Conservation (phyloP, 352 stramenopile species). For the Aphanomyces invadans region DNA sequence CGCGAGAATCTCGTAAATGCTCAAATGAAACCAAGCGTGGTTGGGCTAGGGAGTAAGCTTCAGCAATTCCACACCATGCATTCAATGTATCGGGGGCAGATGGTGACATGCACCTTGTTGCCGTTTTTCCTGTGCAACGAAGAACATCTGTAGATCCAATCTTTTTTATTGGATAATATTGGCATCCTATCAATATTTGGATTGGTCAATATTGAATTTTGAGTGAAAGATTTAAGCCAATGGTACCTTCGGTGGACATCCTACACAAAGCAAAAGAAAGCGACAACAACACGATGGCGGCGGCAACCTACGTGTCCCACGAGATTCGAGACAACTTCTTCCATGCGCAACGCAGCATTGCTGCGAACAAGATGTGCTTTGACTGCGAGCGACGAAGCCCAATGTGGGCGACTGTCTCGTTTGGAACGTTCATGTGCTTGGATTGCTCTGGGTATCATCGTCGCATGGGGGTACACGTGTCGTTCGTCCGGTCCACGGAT, state of each 20-base stretch:
- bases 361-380: conserved; percentile 90
- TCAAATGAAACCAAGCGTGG: too few species aligned
- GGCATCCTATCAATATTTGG: too few species aligned
- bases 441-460: conserved; percentile 93
- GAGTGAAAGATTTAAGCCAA: conserved; percentile 4
- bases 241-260: background rate
- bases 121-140: too few species aligned
- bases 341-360: conserved; percentile 65
- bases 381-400: conserved; percentile 94
- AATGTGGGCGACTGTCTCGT: conserved; percentile 92
- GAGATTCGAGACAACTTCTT: conserved; percentile 78
- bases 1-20: too few species aligned
- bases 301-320: conserved; percentile 64
- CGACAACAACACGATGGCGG: conserved; percentile 27
- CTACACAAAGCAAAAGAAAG: background rate
- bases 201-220: too few species aligned
- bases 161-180: too few species aligned
- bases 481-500: conserved; percentile 92
- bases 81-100: too few species aligned
- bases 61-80: too few species aligned
- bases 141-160: too few species aligned
- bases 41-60: too few species aligned
- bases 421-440: conserved; percentile 95
- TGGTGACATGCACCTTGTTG: too few species aligned
- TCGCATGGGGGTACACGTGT: conserved; percentile 88